Evolutionary conservation across 345 rosid genomes (phyloP), one percentile per base, ranked within the genome.

Genomic region (Reutealis trisperma): DNA sequence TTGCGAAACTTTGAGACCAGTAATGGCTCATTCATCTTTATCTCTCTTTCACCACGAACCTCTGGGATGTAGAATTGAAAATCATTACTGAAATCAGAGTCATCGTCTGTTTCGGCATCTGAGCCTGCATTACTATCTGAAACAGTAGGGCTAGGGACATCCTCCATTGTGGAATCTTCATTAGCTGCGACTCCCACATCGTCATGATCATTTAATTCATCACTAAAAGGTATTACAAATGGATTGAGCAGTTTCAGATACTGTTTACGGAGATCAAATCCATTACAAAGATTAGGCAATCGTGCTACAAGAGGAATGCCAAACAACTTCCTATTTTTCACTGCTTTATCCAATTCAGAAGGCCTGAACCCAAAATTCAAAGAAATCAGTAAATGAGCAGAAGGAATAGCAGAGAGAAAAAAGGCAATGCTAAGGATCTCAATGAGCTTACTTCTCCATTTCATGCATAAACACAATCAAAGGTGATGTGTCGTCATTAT

Each of bases 231-330:
- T 74, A 71, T 72, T 30, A 81, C 15, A 72, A 81, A 73, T 47
- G 83, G 83, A 61, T 54, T 52, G 0, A 49, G 70, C 44, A 81
- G 67, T 67, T 76, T 60, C 55, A 81, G 49, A 67, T 64, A 81
- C 60, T n/a, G 77, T 66, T 42, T 81, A 27, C 25, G 18, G 45
- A 81, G 73, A 59, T 51, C 64, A 60, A 52, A 61, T 67, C 80
- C 80, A 66, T 61, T 62, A 47, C 47, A 60, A 49, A 76, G 63
- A 78, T 73, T 81, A 45, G 83, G 52, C 25, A 87, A 63, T 78
- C 86, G 89, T 32, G 87, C 81, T 25, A 89, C 86, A 62, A 90
- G 82, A 61, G 92, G 94, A 77, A 86, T 78, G 81, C 92, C 90
- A 64, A 90, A 89, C 25, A 45, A 49, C 25, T 81, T 81, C 80